Conservation (phyloP, 148 eudicot species). For the Rhododendron molle region DNA sequence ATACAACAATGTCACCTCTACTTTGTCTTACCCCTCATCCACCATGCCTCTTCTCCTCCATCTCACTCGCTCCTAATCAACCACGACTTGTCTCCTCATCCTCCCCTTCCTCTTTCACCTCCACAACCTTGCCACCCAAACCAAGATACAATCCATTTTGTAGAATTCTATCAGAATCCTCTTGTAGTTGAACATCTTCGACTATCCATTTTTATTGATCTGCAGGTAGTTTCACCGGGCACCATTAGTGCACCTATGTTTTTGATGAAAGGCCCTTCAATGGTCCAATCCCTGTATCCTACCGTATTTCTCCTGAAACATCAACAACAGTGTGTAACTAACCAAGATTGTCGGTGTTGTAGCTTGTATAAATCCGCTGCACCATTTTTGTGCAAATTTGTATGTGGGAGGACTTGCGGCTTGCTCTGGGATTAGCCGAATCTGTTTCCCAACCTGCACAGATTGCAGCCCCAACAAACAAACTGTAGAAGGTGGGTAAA, state of each 20-base stretch:
- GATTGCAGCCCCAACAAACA: conserved; percentile 80
- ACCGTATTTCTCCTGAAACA: neutral
- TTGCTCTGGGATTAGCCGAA: conserved; percentile 20
- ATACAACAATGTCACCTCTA: too few relatives aligned
- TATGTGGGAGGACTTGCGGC: neutral
- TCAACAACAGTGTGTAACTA: too few relatives aligned
- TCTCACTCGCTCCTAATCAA: too few relatives aligned
- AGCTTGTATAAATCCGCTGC: neutral
- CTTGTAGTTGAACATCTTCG: neutral
- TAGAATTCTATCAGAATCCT: too few relatives aligned
- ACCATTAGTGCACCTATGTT: neutral
- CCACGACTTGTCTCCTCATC: too few relatives aligned
- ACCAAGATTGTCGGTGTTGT: neutral
- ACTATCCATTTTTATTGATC: neutral
- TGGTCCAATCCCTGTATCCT: too few relatives aligned
- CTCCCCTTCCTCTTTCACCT: too few relatives aligned
- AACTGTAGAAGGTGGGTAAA: conserved; percentile 82
- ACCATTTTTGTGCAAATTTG: neutral
- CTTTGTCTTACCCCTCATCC: too few relatives aligned
- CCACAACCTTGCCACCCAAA: too few relatives aligned
- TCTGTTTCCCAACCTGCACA: conserved; percentile 89
- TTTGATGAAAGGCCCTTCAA: too few relatives aligned
- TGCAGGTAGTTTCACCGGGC: neutral
- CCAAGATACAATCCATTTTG: too few relatives aligned
- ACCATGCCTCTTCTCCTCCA: too few relatives aligned